Percentiles rank a stretch among this genome's conserved stretches.
phyloP scores from a whole-genome alignment of 768 basidiomycete species.

The Imleria badia region DNA sequence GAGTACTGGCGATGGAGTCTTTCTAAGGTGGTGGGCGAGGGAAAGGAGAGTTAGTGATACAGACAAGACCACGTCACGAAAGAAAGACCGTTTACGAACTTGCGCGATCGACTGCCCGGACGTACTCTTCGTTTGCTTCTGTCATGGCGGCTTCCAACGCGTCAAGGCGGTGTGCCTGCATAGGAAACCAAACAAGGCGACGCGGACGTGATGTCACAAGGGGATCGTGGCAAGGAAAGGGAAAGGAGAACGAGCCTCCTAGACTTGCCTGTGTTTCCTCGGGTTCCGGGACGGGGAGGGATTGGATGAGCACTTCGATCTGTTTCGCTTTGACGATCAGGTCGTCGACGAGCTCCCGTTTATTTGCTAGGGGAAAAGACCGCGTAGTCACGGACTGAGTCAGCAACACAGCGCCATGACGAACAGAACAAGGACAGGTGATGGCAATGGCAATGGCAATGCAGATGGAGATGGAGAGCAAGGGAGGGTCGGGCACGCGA shows the following conservation, averaged over 20 bases:
- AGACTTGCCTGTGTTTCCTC: slow-evolving; percentile 64
- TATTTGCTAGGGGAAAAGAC: slow-evolving; percentile 54
- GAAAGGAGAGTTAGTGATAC: neutral
- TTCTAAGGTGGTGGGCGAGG: slow-evolving; percentile 36
- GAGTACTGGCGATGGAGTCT: slow-evolving; percentile 59
- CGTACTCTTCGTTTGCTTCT: slow-evolving; percentile 73
- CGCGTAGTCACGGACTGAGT: neutral
- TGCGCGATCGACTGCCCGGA: slow-evolving; percentile 66
- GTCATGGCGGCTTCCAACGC: slow-evolving; percentile 69
- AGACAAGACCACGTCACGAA: neutral
- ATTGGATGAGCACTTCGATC: slow-evolving; percentile 80
- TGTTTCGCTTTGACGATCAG: slow-evolving; percentile 87
- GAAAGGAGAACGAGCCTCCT: too few species aligned
- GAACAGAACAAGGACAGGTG: neutral
- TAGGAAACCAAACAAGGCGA: neutral
- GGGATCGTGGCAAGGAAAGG: too few species aligned
- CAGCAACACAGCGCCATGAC: neutral
- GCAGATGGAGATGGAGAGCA: too few species aligned
- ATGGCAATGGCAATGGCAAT: too few species aligned
- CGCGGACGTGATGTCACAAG: neutral
- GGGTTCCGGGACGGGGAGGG: slow-evolving; percentile 73
- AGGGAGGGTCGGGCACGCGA: neutral
- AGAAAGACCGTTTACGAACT: slow-evolving; percentile 49
- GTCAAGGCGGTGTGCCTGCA: slow-evolving; percentile 64
- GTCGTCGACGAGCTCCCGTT: slow-evolving; percentile 80